Conservation (phyloP, 75 land plant species). For the Selaginella moellendorffii region DNA sequence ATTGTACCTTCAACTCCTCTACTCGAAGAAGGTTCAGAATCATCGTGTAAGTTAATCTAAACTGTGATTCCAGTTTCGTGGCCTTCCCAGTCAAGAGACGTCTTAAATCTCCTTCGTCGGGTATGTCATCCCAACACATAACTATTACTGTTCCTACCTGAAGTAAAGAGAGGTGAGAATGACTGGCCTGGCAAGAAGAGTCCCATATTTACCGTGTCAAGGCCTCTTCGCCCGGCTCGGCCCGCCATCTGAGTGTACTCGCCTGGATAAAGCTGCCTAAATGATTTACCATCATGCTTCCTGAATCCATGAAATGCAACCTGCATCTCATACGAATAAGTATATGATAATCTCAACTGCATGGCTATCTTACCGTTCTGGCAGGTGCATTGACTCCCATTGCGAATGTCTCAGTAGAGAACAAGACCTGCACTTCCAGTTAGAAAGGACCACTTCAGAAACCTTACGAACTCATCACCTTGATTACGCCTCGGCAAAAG, state of each 20-base stretch:
- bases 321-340: slow-evolving; percentile 37
- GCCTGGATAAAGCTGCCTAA: slow-evolving; percentile 75
- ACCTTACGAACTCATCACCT: no score
- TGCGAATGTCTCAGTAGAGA: slow-evolving; percentile 98
- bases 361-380: slow-evolving; percentile 52
- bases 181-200: background rate
- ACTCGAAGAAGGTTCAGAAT: slow-evolving; percentile 95
- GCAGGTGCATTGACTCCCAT: slow-evolving; percentile 99
- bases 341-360: background rate
- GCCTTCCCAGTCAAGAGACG: slow-evolving; percentile 71
- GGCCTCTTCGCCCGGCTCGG: slow-evolving; percentile 94
- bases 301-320: slow-evolving; percentile 91
- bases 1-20: slow-evolving; percentile 82
- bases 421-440: slow-evolving; percentile 68
- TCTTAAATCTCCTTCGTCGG: slow-evolving; percentile 77
- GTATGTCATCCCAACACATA: slow-evolving; percentile 95
- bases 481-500: slow-evolving; percentile 93
- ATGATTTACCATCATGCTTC: slow-evolving; percentile 95
- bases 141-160: slow-evolving; percentile 74
- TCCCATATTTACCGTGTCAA: slow-evolving; percentile 47
- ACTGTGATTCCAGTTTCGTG: slow-evolving; percentile 88
- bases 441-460: no score
- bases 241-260: slow-evolving; percentile 99
- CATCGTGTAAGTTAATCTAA: slow-evolving; percentile 93
- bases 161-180: background rate